Conservation (phyloP, 2,329 filamentous ascomycete genomes). For the Talaromyces amestolkiae region DNA sequence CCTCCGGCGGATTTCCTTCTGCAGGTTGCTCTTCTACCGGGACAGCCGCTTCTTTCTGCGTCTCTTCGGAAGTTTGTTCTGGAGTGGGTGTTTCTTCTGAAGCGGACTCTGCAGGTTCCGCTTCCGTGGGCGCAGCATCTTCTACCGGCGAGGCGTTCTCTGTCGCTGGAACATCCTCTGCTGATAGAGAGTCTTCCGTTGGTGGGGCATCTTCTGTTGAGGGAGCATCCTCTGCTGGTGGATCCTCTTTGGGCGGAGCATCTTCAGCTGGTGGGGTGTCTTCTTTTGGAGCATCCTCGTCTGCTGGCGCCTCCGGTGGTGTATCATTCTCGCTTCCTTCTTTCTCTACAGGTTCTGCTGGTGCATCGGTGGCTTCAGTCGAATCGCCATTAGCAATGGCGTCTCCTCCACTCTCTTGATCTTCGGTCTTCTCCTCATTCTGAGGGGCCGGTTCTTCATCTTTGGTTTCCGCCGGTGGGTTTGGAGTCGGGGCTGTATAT, state of each 20-base stretch:
- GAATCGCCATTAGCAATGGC: conserved; percentile 14
- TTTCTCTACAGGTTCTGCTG: conserved; percentile 9
- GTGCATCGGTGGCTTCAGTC: conserved; percentile 7
- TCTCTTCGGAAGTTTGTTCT: not conserved
- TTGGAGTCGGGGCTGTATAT: conserved; percentile 25
- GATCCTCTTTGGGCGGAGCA: conserved; percentile 16
- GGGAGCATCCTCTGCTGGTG: conserved; percentile 20
- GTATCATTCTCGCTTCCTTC: not conserved
- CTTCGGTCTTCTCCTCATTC: conserved; percentile 25
- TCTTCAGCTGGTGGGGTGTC: conserved; percentile 22
- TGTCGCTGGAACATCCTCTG: not conserved
- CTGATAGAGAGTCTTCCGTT: not conserved
- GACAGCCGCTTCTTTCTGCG: not conserved
- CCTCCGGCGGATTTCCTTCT: not conserved
- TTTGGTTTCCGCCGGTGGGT: conserved; percentile 29
- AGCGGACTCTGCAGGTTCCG: conserved; percentile 15
- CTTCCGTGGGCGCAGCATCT: conserved; percentile 21
- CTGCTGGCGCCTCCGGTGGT: conserved; percentile 11
- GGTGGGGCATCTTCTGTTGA: conserved; percentile 16
- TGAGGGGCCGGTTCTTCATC: conserved; percentile 23
- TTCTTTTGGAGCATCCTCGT: conserved; percentile 22
- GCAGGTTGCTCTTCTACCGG: not conserved
- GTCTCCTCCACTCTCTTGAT: conserved; percentile 16
- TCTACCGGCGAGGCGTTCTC: conserved; percentile 17
- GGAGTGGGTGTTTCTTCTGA: not conserved